Base-by-base conservation (phyloP, 805 yeast species). In the Tetrapisispora nanseiensis region DNA sequence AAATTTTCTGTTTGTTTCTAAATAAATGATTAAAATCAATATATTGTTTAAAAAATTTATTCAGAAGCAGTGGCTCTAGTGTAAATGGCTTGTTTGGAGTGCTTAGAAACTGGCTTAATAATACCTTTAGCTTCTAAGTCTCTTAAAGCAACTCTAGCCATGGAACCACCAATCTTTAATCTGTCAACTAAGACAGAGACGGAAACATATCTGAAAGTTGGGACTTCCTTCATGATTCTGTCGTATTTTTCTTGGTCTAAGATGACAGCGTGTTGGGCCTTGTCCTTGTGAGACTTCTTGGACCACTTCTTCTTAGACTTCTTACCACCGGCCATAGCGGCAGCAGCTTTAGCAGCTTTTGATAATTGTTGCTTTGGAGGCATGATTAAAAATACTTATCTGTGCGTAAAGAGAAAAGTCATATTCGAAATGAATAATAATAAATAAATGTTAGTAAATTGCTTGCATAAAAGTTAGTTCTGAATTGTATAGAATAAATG, bases 261-360 rank as follows among this genome's bases (percentile, higher is more conserved):
- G 71, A 85, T 76, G 66, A 92, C 89, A 69, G 87, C 81, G 81
- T 92, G 98, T 72, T 86, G 90, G 65, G 98, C 97, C 95, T 85
- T 90, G 77, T 92, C 99, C 89, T 94, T 92, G 74, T 87, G 95
- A 82, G 94, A 87, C 75, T 96, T 96, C 82, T 90, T 89, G 84
- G 95, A 85, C 98, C 97, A 92, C 95, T 92, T 92, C 95, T 92
- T 90, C 87, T 92, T 92, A 75, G 95, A 86, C 71, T 90, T 87
- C 85, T 89, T 89, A 82, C 97, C 95, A 84, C 97, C 97, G 72
- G 97, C 96, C 82, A 86, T 78, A 73, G 97, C 97, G 78, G 97
- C 97, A 68, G 97, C 97, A 69, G 96, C 96, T 80, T 90, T 90
- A 69, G 96, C 97, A 75, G 97, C 97, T 80, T 90, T 90, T 68